Evolutionary conservation across 495 filamentous ascomycete species (phyloP), one percentile per base, ranked within the genome.

Genomic region (Penicillium subrubescens): DNA sequence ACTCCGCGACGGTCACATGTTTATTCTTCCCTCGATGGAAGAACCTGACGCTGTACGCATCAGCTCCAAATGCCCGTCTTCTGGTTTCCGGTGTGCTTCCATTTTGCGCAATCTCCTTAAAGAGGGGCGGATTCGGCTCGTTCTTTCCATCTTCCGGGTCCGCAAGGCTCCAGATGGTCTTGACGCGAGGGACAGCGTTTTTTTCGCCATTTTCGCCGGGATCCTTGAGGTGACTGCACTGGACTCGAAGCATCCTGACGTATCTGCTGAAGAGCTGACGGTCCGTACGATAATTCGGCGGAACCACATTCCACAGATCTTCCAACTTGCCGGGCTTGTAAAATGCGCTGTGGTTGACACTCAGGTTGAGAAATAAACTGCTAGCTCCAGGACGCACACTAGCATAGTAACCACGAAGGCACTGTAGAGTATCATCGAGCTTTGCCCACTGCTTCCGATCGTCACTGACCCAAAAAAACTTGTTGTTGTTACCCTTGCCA

Each of bases 291-390:
- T 23, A 29, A 0, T 25, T 11, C 0, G 12, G 1, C 2, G 8
- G 1, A 50, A 71, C 70, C 5, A 71, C 70, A 0, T 57, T 2
- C 27, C 80, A 46, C 5, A 82, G 41, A 0, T 67, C 34, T 0
- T 55, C 15, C 7, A 84, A 64, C 8, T 66, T 57, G 7, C 66
- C 67, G 3, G 67, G 44, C 3, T 66, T 68, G 67, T 77, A 85
- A 68, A 86, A 82, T 1, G 81, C 74, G 0, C 67, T 77, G 35
- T 75, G 77, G 15, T 73, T 75, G 41, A 82, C 76, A 57, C 84
- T 83, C 39, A 86, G 43, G 59, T 86, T 86, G 2, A 86, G 44
- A 8, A 86, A 59, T 12, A 84, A 51, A n/a, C 76, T 61, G 6
- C 66, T 63, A 7, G 75, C 72, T 14, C 75, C 69, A 2, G 77